These are phyloP conservation scores for Fusarium sp. DNA, from an alignment of 2,329 filamentous ascomycete genomes.

Conservation along the genomic window DNA sequence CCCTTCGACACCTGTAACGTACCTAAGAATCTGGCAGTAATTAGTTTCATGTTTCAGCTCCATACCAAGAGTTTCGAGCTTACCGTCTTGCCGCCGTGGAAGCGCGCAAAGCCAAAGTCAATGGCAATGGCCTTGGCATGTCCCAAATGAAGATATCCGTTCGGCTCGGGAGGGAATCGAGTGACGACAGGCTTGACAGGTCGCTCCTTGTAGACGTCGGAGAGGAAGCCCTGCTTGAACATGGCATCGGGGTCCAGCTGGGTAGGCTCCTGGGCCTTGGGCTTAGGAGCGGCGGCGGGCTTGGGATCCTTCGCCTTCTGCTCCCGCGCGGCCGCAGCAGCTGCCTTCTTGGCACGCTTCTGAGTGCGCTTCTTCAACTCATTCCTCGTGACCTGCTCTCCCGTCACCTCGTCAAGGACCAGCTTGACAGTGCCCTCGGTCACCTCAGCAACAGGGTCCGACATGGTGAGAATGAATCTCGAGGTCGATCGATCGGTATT, in stretches of 20 bases:
- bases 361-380: slow-evolving; percentile 71
- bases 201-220: slow-evolving; percentile 76
- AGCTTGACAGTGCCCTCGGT: slow-evolving; percentile 60
- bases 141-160: slow-evolving; percentile 93
- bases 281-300: slow-evolving; percentile 52
- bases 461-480: slow-evolving; percentile 26
- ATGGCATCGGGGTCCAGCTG: slow-evolving; percentile 71
- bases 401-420: slow-evolving; percentile 71
- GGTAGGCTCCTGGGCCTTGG: slow-evolving; percentile 58
- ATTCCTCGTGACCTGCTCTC: slow-evolving; percentile 74
- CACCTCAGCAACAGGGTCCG: slow-evolving; percentile 43
- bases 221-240: slow-evolving; percentile 84
- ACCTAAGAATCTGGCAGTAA: slow-evolving; percentile 46
- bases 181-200: slow-evolving; percentile 73
- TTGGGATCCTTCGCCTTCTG: slow-evolving; percentile 47
- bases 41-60: slow-evolving; percentile 20
- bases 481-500: slow-evolving; percentile 3
- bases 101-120: slow-evolving; percentile 94
- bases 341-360: slow-evolving; percentile 69
- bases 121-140: slow-evolving; percentile 96
- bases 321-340: slow-evolving; percentile 62
- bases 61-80: slow-evolving; percentile 20
- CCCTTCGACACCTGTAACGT: background rate
- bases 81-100: slow-evolving; percentile 76
- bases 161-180: slow-evolving; percentile 87